Conservation (phyloP, 23 red algal species). For the Gracilariopsis chorda region DNA sequence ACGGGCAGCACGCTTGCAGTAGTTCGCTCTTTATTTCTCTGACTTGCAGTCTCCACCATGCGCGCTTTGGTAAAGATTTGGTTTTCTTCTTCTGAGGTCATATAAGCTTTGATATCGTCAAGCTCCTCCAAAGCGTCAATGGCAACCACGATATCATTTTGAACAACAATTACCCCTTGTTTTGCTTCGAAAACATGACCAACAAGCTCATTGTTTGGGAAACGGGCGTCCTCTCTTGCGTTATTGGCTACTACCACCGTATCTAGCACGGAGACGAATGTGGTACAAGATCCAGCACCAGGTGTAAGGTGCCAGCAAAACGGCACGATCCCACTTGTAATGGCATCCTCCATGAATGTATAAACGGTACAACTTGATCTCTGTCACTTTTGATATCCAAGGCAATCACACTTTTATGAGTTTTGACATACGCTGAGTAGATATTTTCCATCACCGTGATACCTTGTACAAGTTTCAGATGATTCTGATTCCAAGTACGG, state of each 20-base stretch:
- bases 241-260: constrained; percentile 17
- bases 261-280: constrained; percentile 2
- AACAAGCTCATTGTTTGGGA: neutral
- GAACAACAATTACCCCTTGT: neutral
- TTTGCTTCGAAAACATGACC: neutral
- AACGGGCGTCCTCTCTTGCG: neutral
- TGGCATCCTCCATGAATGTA: constrained; percentile 1
- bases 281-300: constrained; percentile 8
- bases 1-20: constrained; percentile 19
- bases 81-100: neutral
- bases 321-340: constrained; percentile 13
- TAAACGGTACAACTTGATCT: constrained; percentile 3
- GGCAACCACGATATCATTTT: neutral
- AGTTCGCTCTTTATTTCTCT: neutral
- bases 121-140: neutral
- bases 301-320: constrained; percentile 20
- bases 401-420: constrained; percentile 29
- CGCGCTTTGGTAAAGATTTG: neutral
- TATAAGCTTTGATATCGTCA: neutral
- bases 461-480: neutral
- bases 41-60: constrained; percentile 11
- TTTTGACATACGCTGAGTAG: constrained; percentile 12
- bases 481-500: neutral
- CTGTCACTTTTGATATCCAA: constrained; percentile 26
- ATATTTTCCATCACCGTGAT: constrained; percentile 12